Evolutionary conservation across 2,329 filamentous ascomycete species (phyloP).

Genomic region (Aspergillaceae sp.): DNA sequence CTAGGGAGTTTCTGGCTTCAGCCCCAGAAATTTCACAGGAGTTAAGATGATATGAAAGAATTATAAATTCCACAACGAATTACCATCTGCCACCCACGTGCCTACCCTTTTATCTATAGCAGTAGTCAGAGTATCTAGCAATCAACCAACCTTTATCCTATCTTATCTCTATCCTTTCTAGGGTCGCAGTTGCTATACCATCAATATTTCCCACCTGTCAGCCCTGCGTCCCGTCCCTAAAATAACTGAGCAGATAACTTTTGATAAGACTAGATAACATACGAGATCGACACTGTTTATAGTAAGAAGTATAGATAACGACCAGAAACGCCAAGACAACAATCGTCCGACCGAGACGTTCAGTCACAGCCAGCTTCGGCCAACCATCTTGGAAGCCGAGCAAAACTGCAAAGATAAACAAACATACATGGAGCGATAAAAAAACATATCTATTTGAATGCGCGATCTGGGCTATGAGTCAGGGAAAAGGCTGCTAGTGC

Average conservation of each 20-base stretch:
- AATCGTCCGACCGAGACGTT: background rate
- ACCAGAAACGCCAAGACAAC: background rate
- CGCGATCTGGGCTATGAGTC: background rate
- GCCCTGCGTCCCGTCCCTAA: background rate
- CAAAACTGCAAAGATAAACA: background rate
- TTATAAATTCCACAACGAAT: no score
- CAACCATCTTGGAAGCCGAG: background rate
- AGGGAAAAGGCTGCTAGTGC: background rate
- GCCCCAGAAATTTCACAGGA: no score
- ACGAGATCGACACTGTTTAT: background rate
- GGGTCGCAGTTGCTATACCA: background rate
- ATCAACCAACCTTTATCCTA: no score
- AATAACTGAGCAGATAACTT: background rate
- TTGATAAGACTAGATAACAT: background rate
- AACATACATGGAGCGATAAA: background rate
- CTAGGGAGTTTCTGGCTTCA: no score
- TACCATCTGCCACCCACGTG: no score
- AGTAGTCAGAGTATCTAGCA: no score
- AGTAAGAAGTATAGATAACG: background rate
- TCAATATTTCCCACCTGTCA: background rate
- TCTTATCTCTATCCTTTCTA: no score
- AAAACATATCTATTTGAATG: background rate
- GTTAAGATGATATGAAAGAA: no score
- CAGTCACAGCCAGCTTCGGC: background rate
- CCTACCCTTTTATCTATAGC: no score